A percentile compares a stretch with the other conserved stretches of the same genome.
Conservation (phyloP, 2,329 filamentous ascomycete genomes). For the Sporothrix humicola region DNA sequence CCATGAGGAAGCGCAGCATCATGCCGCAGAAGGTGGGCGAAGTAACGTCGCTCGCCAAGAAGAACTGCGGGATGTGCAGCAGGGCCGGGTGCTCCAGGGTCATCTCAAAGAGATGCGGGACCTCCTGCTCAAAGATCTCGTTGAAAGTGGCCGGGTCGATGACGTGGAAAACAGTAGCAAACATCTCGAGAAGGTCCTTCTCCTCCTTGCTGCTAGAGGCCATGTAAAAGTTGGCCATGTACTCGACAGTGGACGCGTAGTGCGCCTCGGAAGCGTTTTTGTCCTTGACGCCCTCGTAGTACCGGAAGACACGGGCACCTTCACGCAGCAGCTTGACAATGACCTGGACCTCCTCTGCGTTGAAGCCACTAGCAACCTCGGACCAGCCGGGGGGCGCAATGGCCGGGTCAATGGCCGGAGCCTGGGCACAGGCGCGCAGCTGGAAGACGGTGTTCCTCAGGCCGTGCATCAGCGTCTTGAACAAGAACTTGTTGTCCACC, state of each 20-base stretch:
- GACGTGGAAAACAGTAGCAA: conserved; percentile 97
- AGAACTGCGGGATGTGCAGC: conserved; percentile 95
- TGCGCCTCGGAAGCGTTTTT: conserved; percentile 74
- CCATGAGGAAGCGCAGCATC: conserved; percentile 97
- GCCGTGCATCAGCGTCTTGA: conserved; percentile 94
- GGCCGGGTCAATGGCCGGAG: conserved; percentile 71
- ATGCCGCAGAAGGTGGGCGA: conserved; percentile 98
- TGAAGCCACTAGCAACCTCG: conserved; percentile 95
- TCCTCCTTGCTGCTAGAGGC: conserved; percentile 93
- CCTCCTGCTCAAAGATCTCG: conserved; percentile 97
- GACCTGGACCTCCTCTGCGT: conserved; percentile 94
- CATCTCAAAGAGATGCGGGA: conserved; percentile 94
- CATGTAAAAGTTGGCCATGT: conserved; percentile 94
- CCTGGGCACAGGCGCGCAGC: conserved; percentile 84
- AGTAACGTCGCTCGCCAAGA: conserved; percentile 97
- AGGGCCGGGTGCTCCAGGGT: conserved; percentile 96
- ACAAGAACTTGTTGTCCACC: conserved; percentile 95
- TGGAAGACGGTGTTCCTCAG: conserved; percentile 97
- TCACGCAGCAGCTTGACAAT: conserved; percentile 98
- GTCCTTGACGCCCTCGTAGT: conserved; percentile 76
- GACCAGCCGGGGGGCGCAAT: conserved; percentile 90
- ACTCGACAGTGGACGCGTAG: conserved; percentile 83
- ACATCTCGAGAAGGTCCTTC: conserved; percentile 95
- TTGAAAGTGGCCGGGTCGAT: conserved; percentile 98
- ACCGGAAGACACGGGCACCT: conserved; percentile 93